phyloP scores from a whole-genome alignment of 1,139 yeast genomes.

The Nakaseomyces kungkrabaensis region DNA sequence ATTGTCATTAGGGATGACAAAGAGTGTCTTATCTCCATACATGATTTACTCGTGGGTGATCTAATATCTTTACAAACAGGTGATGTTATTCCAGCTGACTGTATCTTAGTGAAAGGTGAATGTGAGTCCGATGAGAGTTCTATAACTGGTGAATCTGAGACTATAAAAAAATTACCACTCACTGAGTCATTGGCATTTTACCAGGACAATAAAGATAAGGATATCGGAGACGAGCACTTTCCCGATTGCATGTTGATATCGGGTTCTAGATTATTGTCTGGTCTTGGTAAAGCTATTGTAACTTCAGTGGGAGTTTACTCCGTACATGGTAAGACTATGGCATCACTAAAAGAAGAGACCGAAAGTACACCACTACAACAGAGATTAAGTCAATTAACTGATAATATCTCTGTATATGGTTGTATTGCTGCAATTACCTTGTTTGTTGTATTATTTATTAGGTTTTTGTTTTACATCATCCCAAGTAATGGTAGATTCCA shows the following conservation, averaged over 20 bases:
- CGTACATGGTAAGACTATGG: constrained; percentile 84
- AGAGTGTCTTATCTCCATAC: constrained; percentile 60
- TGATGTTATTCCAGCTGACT: constrained; percentile 86
- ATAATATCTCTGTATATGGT: constrained; percentile 90
- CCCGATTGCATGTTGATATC: constrained; percentile 54
- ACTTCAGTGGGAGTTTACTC: constrained; percentile 89
- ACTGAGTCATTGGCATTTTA: constrained; percentile 36
- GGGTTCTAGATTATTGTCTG: constrained; percentile 80
- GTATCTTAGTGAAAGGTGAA: constrained; percentile 59
- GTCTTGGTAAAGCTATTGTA: constrained; percentile 76
- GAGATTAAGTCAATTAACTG: constrained; percentile 74
- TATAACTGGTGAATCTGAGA: constrained; percentile 86
- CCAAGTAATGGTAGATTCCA: constrained; percentile 43
- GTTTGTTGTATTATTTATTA: constrained; percentile 67
- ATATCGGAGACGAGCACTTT: constrained; percentile 36
- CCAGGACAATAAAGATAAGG: constrained; percentile 26
- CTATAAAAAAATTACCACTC: constrained; percentile 59
- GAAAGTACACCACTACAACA: constrained; percentile 87
- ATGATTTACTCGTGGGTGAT: constrained; percentile 80
- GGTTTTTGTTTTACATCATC: constrained; percentile 55
- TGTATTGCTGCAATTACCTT: constrained; percentile 71
- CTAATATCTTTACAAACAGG: constrained; percentile 79
- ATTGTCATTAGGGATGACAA: constrained; percentile 67
- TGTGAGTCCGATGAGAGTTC: constrained; percentile 89
- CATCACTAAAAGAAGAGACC: constrained; percentile 59